phyloP scores from a whole-genome alignment of 495 filamentous ascomycete species.

The Pyrenopolyporus hunteri region DNA sequence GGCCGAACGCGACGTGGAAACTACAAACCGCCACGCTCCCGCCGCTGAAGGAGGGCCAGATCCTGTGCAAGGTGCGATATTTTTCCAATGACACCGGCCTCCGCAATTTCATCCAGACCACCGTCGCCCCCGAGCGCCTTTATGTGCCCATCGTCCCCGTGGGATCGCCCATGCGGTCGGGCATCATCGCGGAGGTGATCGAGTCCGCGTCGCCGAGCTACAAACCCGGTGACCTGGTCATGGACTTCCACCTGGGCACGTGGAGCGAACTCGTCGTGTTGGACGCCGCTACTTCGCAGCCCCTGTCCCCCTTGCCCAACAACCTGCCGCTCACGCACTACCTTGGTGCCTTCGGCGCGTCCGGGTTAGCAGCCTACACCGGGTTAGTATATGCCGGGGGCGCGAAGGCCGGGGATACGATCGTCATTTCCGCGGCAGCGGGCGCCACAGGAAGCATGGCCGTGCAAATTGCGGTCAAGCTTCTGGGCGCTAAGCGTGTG shows the following conservation, averaged over 20 bases:
- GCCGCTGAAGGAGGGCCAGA: conserved; percentile 40
- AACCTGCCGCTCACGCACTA: conserved; percentile 53
- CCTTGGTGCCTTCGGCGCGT: conserved; percentile 56
- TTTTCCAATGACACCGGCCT: conserved; percentile 71
- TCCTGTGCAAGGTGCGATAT: conserved; percentile 56
- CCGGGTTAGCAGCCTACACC: conserved; percentile 61
- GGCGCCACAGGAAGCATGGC: conserved; percentile 71
- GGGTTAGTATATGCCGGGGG: conserved; percentile 56
- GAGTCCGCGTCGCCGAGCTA: conserved; percentile 43
- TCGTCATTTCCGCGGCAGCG: conserved; percentile 30
- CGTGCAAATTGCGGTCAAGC: conserved; percentile 64
- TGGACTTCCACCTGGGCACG: conserved; percentile 40
- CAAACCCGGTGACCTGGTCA: conserved; percentile 49
- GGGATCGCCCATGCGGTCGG: conserved; percentile 62
- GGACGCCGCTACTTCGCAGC: conserved; percentile 43
- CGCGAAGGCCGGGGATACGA: conserved; percentile 44
- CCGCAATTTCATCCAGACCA: conserved; percentile 63
- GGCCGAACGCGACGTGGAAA: conserved; percentile 50
- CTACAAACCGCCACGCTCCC: conserved; percentile 52
- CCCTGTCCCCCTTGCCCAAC: conserved; percentile 38
- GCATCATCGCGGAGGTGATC: conserved; percentile 57
- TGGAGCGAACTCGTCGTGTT: conserved; percentile 61
- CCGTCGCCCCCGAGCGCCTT: conserved; percentile 52
- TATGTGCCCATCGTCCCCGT: conserved; percentile 63
- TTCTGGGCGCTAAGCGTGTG: conserved; percentile 59